Evolutionary conservation across 768 basidiomycete genomes (phyloP).

Genomic region (Boletus reticuloceps): DNA sequence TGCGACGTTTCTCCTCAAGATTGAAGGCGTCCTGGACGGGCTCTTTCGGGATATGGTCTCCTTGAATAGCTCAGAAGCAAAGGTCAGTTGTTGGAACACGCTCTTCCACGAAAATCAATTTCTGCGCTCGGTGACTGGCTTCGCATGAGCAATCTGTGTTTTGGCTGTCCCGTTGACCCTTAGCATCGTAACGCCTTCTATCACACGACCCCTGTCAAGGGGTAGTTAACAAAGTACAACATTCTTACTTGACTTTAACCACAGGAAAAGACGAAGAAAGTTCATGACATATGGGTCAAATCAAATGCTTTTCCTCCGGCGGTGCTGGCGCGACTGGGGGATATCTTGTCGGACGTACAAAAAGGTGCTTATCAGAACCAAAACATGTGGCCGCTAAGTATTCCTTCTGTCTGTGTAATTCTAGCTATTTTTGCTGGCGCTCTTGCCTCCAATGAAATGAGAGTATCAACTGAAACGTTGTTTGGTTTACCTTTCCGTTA

Average conservation of each 20-base stretch:
- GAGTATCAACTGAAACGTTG: conserved; percentile 61
- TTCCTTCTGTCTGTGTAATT: conserved; percentile 63
- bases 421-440: conserved; percentile 49
- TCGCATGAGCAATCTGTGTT: conserved; percentile 6
- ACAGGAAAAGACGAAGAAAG: conserved; percentile 96
- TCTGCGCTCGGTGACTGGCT: conserved; percentile 4
- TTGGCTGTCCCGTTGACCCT: not conserved
- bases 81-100: conserved; percentile 62
- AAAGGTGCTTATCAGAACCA: conserved; percentile 86
- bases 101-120: conserved; percentile 1
- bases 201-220: conserved; percentile 30
- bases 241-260: conserved; percentile 35
- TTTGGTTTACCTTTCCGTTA: conserved; percentile 58
- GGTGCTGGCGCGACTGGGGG: conserved; percentile 70
- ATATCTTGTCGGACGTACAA: conserved; percentile 62
- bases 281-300: conserved; percentile 97
- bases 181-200: conserved; percentile 20
- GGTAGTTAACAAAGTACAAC: conserved; percentile 41
- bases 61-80: conserved; percentile 64
- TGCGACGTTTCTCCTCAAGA: conserved; percentile 83
- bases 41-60: conserved; percentile 82
- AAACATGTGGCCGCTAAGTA: conserved; percentile 79
- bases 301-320: conserved; percentile 81
- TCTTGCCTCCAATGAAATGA: conserved; percentile 48
- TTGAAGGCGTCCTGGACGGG: conserved; percentile 88